Evolutionary conservation across 1,284 basidiomycete genomes (phyloP).

Genomic region (Moesziomyces sp.): DNA sequence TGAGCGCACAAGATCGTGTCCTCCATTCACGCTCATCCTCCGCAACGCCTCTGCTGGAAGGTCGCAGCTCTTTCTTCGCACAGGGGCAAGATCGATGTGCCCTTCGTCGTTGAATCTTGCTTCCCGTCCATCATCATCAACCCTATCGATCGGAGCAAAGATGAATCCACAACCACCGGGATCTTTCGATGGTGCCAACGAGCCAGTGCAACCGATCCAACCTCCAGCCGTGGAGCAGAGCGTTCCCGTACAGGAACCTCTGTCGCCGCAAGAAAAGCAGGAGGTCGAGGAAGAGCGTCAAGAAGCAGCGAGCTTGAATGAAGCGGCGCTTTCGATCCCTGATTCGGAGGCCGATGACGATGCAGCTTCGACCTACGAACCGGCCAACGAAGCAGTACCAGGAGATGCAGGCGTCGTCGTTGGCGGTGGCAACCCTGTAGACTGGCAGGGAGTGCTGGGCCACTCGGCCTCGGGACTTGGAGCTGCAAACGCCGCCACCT

Average conservation of each 20-base stretch:
- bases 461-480: conserved; percentile 42
- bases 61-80: not conserved
- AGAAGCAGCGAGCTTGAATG: conserved; percentile 39
- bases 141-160: not conserved
- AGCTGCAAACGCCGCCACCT: conserved; percentile 55
- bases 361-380: conserved; percentile 14
- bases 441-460: conserved; percentile 49
- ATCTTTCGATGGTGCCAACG: conserved; percentile 16
- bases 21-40: conserved; percentile 27
- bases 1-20: not conserved
- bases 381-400: conserved; percentile 16
- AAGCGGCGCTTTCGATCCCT: conserved; percentile 52
- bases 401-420: conserved; percentile 28
- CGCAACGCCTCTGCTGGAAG: not conserved
- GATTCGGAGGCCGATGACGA: conserved; percentile 43
- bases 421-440: conserved; percentile 6
- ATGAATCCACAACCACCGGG: conserved; percentile 31
- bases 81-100: not conserved
- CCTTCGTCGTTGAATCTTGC: not conserved
- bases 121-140: conserved; percentile 1
- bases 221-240: not conserved
- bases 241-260: not conserved
- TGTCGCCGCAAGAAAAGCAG: conserved; percentile 13
- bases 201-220: not conserved
- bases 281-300: conserved; percentile 34